Evolutionary conservation across 2,329 filamentous ascomycete genomes (phyloP), one percentile per base, ranked within the genome.

Genomic region (Ilyonectria sp.): DNA sequence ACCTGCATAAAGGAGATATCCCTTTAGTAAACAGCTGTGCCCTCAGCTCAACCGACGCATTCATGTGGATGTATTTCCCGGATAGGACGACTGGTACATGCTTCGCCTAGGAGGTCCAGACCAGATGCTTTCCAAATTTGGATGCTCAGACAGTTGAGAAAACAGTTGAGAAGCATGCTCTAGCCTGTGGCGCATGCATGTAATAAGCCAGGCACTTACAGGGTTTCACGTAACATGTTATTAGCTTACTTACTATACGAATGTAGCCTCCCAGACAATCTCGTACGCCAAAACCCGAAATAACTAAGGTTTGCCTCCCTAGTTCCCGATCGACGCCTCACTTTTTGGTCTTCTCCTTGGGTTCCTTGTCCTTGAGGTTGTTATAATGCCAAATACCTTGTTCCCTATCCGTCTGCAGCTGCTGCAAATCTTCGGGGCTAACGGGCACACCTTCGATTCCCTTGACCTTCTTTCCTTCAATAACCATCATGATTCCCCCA

Each of bases 381-480:
- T 82, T 82, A 76, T 86, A 90, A 74, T 91, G 89, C 52, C 81
- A 82, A 21, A 91, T 84, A 2, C 89, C 89, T 63, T 83, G 71
- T 71, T 89, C 87, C 68, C 82, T 82, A 70, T 91, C 89, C 9
- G 77, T 78, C 19, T 82, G 82, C 35, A 91, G 79, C 57, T 82
- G 83, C 68, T 85, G 81, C 43, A 82, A 74, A 71, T 92, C 89
- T 71, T 83, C 82, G 54, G 88, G 85, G 11, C 84, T 86, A n/a
- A 92, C 81, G 3, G 89, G 87, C 15, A 93, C 89, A 1, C 92
- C 92, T 77, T 95, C 93, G 47, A 93, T 86, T 31, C 84, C 82
- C 82, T 94, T 94, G 33, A 94, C 88, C 55, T 85, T 86, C 77
- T 90, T 92, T 8, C 92, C 92, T 78, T 96, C 93, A 23, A 89